These are phyloP conservation scores for grape (Vitis vinifera) DNA, from an alignment of 164 flowering plant genomes.

Conservation along the genomic window DNA sequence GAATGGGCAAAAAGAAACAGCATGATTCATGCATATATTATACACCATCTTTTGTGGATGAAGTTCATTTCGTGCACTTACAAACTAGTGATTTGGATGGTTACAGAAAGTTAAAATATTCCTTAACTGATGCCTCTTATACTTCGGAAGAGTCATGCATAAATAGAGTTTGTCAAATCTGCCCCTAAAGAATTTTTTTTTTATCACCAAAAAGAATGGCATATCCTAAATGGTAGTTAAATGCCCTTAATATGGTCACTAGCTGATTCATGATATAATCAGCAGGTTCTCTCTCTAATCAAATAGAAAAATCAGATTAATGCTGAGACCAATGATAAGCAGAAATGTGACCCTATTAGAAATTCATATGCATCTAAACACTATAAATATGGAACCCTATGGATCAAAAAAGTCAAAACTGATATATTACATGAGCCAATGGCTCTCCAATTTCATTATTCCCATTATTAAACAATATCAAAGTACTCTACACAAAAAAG, in stretches of 20 bases:
- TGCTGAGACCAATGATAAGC: background rate
- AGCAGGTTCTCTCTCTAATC: no score
- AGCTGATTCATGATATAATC: background rate
- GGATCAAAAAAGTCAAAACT: background rate
- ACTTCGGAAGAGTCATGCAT: background rate
- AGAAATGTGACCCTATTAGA: background rate
- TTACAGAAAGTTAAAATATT: background rate
- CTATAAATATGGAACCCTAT: background rate
- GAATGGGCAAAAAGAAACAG: background rate
- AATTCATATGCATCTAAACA: background rate
- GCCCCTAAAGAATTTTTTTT: background rate
- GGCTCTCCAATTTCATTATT: background rate
- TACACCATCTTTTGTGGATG: background rate
- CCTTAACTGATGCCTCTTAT: background rate
- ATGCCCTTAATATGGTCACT: background rate
- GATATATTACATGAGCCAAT: background rate
- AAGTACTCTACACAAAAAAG: background rate
- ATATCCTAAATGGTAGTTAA: background rate
- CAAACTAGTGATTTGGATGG: background rate
- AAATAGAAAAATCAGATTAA: background rate
- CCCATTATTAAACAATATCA: background rate
- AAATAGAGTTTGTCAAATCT: background rate
- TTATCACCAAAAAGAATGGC: background rate
- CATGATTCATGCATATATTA: background rate
- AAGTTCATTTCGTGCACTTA: background rate